Conservation (phyloP, 495 filamentous ascomycete species). For the Cenococcum geophilum region DNA sequence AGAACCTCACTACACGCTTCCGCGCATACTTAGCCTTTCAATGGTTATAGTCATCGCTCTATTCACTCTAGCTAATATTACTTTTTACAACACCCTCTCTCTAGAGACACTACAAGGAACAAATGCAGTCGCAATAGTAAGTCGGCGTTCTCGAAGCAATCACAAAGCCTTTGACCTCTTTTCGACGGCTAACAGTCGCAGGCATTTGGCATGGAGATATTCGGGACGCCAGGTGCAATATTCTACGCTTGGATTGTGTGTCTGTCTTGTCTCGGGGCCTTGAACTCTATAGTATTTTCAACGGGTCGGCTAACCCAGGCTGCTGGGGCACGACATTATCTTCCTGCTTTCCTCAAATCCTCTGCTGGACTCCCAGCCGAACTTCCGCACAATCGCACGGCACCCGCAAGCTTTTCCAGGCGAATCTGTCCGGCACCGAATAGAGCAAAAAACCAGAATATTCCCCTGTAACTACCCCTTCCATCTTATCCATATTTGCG, state of each 20-base stretch:
- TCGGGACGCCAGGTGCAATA: conserved; percentile 16
- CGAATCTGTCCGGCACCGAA: no score
- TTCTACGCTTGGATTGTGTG: conserved; percentile 23
- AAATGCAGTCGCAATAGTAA: conserved; percentile 20
- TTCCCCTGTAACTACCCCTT: no score
- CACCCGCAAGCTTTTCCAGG: no score
- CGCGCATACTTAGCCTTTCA: conserved; percentile 31
- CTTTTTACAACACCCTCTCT: conserved; percentile 24
- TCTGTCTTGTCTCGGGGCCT: conserved; percentile 21
- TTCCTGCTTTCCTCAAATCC: conserved; percentile 17
- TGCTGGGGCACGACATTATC: conserved; percentile 20
- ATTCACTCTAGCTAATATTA: conserved; percentile 28
- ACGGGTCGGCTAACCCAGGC: conserved; percentile 20
- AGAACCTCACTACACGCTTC: conserved; percentile 30
- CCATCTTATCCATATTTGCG: not conserved
- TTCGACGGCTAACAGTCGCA: not conserved
- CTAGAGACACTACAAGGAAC: conserved; percentile 19
- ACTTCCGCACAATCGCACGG: no score
- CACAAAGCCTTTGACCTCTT: no score
- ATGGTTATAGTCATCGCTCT: conserved; percentile 36
- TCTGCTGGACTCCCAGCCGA: no score
- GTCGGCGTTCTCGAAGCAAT: not conserved
- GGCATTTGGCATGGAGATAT: conserved; percentile 10
- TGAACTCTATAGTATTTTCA: conserved; percentile 25
- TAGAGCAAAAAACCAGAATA: no score